phyloP scores from a whole-genome alignment of 352 stramenopile genomes.

The Pythium myriotylum region DNA sequence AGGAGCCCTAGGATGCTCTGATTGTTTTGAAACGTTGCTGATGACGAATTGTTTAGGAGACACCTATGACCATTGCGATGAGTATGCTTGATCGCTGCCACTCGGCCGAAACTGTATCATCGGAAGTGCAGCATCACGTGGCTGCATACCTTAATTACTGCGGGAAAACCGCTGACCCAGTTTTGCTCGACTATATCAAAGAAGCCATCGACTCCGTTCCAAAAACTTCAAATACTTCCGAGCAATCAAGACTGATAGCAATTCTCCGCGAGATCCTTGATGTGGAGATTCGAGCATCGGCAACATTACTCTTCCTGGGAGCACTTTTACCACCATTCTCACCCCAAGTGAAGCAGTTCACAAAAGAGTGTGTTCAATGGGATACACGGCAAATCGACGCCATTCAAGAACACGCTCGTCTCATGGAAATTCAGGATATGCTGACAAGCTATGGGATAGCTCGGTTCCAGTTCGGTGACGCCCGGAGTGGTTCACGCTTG shows the following conservation, averaged over 20 bases:
- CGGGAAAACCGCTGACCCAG: slow-evolving; percentile 36
- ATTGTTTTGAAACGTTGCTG: no score
- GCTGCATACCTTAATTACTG: slow-evolving; percentile 51
- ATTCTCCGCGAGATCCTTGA: slow-evolving; percentile 31
- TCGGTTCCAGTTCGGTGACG: slow-evolving; percentile 55
- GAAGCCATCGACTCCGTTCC: slow-evolving; percentile 26
- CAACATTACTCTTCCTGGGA: slow-evolving; percentile 29
- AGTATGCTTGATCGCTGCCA: slow-evolving; percentile 66
- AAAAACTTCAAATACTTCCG: slow-evolving; percentile 16
- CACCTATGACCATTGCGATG: slow-evolving; percentile 67
- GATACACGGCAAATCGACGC: slow-evolving; percentile 47
- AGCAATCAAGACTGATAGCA: slow-evolving; percentile 28
- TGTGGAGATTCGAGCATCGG: slow-evolving; percentile 25
- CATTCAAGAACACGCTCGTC: slow-evolving; percentile 61
- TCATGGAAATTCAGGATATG: slow-evolving; percentile 85
- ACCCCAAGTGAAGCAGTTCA: slow-evolving; percentile 46
- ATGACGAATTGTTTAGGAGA: slow-evolving; percentile 39
- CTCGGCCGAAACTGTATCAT: slow-evolving; percentile 34
- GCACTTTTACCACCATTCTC: slow-evolving; percentile 64
- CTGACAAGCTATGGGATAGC: slow-evolving; percentile 59
- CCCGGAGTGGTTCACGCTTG: slow-evolving; percentile 47
- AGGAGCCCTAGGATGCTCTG: background rate
- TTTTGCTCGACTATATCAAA: slow-evolving; percentile 38
- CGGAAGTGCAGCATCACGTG: slow-evolving; percentile 49
- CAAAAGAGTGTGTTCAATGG: slow-evolving; percentile 37